Evolutionary conservation across 2,329 filamentous ascomycete genomes (phyloP).

Genomic region (Trichoderma sp.): DNA sequence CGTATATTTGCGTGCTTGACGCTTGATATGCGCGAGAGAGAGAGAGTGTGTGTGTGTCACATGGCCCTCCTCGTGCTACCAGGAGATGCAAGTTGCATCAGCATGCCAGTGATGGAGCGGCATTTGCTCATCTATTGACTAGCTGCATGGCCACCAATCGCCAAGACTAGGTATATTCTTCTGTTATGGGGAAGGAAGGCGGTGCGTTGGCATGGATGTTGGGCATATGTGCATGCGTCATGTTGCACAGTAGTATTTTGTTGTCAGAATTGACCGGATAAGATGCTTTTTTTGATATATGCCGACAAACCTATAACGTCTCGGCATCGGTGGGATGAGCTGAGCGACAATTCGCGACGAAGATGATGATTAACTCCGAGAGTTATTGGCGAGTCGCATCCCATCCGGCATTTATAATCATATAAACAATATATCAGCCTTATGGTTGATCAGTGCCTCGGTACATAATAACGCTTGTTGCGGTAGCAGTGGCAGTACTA

Average conservation of each 20-base stretch:
- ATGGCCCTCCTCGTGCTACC: conserved; percentile 4
- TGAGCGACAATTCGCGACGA: not conserved
- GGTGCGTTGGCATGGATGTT: not conserved
- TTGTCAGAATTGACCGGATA: not conserved
- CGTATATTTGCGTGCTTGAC: not conserved
- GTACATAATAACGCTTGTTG: not conserved
- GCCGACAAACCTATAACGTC: not conserved
- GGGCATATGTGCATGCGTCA: not conserved
- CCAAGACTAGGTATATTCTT: conserved; percentile 4
- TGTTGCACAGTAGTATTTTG: not conserved
- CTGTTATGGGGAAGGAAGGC: not conserved
- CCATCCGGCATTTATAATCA: not conserved
- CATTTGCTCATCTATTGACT: not conserved
- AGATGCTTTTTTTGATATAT: not conserved
- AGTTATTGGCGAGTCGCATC: not conserved
- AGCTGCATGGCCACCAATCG: conserved; percentile 6
- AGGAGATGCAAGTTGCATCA: conserved; percentile 6
- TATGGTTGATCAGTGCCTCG: conserved; percentile 4
- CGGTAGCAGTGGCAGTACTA: not conserved
- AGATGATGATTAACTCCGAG: not conserved
- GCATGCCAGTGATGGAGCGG: not conserved
- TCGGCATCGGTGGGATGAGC: not conserved
- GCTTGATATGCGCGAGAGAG: not conserved
- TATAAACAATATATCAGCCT: not conserved
- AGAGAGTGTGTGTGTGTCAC: conserved; percentile 9